These are phyloP conservation scores for Candida loeiensis DNA, from an alignment of 805 yeast species.

Conservation along the genomic window DNA sequence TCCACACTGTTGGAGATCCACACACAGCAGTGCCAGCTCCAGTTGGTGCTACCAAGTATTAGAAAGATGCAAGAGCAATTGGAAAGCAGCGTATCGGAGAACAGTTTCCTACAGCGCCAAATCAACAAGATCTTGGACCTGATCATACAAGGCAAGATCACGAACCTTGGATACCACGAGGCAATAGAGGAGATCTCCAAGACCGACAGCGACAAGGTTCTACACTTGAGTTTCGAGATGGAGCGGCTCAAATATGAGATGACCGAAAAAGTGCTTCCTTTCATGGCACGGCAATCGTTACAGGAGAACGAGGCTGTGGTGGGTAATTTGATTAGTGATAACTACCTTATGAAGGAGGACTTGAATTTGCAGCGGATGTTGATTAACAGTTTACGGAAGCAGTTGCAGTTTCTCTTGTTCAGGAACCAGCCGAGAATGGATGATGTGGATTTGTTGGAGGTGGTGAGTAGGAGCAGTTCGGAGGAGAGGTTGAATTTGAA, in stretches of 20 bases:
- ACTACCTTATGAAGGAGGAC: slow-evolving; percentile 44
- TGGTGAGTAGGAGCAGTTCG: slow-evolving; percentile 25
- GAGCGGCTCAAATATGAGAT: slow-evolving; percentile 43
- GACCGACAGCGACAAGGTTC: slow-evolving; percentile 26
- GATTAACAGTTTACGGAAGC: slow-evolving; percentile 47
- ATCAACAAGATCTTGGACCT: slow-evolving; percentile 45
- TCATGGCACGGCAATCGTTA: slow-evolving; percentile 22
- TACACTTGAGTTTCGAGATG: slow-evolving; percentile 38
- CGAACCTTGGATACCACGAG: slow-evolving; percentile 47
- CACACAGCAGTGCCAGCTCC: slow-evolving; percentile 29
- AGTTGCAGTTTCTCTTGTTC: slow-evolving; percentile 46
- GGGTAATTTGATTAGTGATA: slow-evolving; percentile 33
- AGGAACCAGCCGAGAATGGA: slow-evolving; percentile 28
- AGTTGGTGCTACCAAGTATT: slow-evolving; percentile 27
- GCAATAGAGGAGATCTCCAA: slow-evolving; percentile 44
- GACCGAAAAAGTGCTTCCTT: slow-evolving; percentile 37
- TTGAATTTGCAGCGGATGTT: slow-evolving; percentile 42
- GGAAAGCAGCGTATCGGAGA: slow-evolving; percentile 30
- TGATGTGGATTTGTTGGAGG: slow-evolving; percentile 22
- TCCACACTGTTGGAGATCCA: slow-evolving; percentile 37
- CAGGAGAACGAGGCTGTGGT: slow-evolving; percentile 23
- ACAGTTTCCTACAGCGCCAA: slow-evolving; percentile 39
- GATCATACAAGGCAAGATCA: slow-evolving; percentile 46
- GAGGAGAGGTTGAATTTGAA: slow-evolving; percentile 37
- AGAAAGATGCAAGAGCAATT: slow-evolving; percentile 24